Evolutionary conservation across 2,329 filamentous ascomycete genomes (phyloP).

Genomic region (Zasmidium angulare): DNA sequence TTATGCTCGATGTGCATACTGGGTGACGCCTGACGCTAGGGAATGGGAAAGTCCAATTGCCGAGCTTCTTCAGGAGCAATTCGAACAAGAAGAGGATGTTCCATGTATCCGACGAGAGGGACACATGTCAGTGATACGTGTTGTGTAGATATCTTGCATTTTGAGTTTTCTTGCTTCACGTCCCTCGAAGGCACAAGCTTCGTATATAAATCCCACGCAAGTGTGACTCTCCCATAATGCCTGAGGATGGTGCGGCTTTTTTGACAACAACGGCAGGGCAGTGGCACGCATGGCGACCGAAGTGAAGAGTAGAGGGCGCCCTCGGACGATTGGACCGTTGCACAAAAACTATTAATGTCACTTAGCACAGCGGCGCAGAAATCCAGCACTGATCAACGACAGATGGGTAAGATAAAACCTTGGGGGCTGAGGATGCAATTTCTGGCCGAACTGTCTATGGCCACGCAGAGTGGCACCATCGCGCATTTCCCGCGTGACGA

Average conservation of each 20-base stretch:
- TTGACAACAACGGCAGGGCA: too few relatives aligned
- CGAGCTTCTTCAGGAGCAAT: neutral
- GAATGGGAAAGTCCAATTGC: too few relatives aligned
- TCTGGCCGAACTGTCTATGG: constrained; percentile 11
- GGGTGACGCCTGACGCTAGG: neutral
- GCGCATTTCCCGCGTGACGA: constrained; percentile 1
- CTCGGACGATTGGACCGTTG: neutral
- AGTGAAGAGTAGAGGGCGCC: neutral
- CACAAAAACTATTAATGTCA: too few relatives aligned
- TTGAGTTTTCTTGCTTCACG: too few relatives aligned
- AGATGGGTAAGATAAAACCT: neutral
- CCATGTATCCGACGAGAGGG: neutral
- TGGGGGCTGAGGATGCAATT: neutral
- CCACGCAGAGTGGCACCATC: constrained; percentile 7
- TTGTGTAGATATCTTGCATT: neutral
- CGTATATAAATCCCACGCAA: too few relatives aligned
- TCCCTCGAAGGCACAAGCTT: too few relatives aligned
- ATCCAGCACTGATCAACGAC: too few relatives aligned
- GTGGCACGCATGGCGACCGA: too few relatives aligned
- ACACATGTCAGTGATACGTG: neutral
- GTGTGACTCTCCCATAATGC: too few relatives aligned
- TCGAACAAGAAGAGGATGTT: neutral
- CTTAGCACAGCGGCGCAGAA: too few relatives aligned
- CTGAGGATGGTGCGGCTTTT: too few relatives aligned
- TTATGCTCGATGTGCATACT: neutral